phyloP scores from a whole-genome alignment of 176 grass and related monocot genomes.

The Cenchrus purpureus region DNA sequence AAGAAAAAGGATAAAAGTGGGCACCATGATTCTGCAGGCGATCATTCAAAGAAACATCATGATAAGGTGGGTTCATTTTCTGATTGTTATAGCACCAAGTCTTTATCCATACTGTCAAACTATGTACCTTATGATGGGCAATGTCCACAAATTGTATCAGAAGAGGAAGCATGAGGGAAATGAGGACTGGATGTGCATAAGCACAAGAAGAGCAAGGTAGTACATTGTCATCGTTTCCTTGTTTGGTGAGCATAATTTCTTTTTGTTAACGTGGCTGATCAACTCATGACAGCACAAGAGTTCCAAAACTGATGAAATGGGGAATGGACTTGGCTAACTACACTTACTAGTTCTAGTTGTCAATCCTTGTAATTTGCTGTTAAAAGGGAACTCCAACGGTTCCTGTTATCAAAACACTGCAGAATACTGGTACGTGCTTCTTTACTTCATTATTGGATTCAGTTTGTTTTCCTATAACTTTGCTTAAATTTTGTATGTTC shows the following conservation, averaged over 20 bases:
- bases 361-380: no score
- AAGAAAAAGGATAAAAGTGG: slow-evolving; percentile 96
- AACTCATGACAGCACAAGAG: slow-evolving; percentile 59
- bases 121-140: slow-evolving; percentile 22
- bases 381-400: neutral
- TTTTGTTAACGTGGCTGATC: slow-evolving; percentile 15
- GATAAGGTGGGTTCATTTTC: slow-evolving; percentile 66
- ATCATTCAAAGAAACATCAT: slow-evolving; percentile 85
- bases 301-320: slow-evolving; percentile 62
- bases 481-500: neutral
- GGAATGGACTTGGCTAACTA: slow-evolving; percentile 51
- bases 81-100: slow-evolving; percentile 15
- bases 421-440: slow-evolving; percentile 18
- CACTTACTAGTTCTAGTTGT: slow-evolving; percentile 7
- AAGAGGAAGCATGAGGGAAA: slow-evolving; percentile 68
- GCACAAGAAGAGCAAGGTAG: slow-evolving; percentile 82
- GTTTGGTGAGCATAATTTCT: neutral
- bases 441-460: slow-evolving; percentile 9
- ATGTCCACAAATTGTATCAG: slow-evolving; percentile 32
- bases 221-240: slow-evolving; percentile 30
- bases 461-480: neutral
- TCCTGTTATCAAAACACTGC: no score
- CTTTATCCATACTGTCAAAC: neutral
- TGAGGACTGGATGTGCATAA: slow-evolving; percentile 68
- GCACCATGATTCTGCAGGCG: slow-evolving; percentile 74